Percentiles rank a stretch among this genome's conserved stretches.
Conservation (phyloP, 1,284 basidiomycete genomes). For the Cutaneotrichosporon cyanovorans region DNA sequence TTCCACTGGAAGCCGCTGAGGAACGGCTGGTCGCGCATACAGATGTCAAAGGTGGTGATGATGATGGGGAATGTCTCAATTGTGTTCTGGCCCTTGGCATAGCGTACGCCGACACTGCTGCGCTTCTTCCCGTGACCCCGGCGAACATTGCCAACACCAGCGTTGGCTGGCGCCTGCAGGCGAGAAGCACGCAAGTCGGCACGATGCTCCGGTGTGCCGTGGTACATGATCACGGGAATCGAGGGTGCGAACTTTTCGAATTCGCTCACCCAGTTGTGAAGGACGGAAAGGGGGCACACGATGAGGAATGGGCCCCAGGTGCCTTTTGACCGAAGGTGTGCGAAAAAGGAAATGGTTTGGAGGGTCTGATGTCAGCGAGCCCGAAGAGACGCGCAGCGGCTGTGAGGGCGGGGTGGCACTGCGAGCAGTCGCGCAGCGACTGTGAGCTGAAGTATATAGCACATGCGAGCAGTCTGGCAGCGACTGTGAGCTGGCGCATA, state of each 20-base stretch:
- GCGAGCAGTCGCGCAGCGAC: too few species aligned
- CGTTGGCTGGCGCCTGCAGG: constrained; percentile 26
- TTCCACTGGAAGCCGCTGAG: constrained; percentile 68
- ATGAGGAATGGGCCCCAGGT: constrained; percentile 75
- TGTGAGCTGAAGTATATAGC: too few species aligned
- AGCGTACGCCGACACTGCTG: constrained; percentile 8
- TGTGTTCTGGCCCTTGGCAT: constrained; percentile 21
- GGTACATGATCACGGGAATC: constrained; percentile 69
- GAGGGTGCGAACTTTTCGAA: constrained; percentile 73
- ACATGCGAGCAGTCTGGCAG: too few species aligned
- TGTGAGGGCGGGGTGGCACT: too few species aligned
- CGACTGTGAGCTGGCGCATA: neutral
- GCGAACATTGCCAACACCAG: constrained; percentile 22
- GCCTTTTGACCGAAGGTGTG: constrained; percentile 70
- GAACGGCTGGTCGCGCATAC: constrained; percentile 69
- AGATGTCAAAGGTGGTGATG: constrained; percentile 87
- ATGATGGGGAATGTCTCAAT: constrained; percentile 47
- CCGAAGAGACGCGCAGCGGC: too few species aligned
- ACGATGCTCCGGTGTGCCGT: constrained; percentile 71
- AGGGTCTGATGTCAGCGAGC: constrained; percentile 60
- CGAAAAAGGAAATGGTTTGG: constrained; percentile 87
- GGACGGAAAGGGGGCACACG: constrained; percentile 83
- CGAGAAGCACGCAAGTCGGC: constrained; percentile 61
- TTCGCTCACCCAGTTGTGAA: constrained; percentile 87
- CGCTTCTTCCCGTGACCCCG: constrained; percentile 21